Conservation (phyloP, 139 green algal genomes). For the Chlamydomonas incerta region DNA sequence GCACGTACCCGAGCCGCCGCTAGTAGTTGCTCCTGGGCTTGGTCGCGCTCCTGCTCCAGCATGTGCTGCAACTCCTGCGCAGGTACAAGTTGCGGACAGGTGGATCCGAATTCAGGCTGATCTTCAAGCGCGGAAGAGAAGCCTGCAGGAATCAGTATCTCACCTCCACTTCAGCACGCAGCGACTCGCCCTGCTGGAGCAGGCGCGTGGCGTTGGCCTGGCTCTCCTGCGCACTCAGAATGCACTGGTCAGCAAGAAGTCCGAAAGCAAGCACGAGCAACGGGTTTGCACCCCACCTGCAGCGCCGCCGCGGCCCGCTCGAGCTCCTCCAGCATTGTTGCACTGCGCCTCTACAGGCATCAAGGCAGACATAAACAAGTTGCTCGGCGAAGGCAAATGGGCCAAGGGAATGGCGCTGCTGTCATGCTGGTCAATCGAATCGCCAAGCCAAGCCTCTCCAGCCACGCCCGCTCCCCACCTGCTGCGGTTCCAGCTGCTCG, state of each 20-base stretch:
- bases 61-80: neutral
- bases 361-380: too few species aligned
- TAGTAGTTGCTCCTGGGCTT: neutral
- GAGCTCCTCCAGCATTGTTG: slow-evolving; percentile 46
- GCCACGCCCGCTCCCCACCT: neutral
- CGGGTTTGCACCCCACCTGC: neutral
- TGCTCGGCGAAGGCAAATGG: too few species aligned
- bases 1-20: neutral
- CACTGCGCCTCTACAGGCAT: slow-evolving; percentile 34
- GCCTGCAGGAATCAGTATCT: neutral
- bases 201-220: slow-evolving; percentile 45
- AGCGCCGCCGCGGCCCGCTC: slow-evolving; percentile 48
- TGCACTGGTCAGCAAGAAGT: neutral
- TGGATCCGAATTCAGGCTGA: too few species aligned
- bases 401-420: too few species aligned
- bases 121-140: too few species aligned
- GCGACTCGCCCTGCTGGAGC: slow-evolving; percentile 22
- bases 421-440: too few species aligned
- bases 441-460: too few species aligned
- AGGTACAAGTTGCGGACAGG: too few species aligned
- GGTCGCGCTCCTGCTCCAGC: neutral
- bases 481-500: slow-evolving; percentile 40
- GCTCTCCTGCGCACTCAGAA: slow-evolving; percentile 8
- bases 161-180: slow-evolving; percentile 21
- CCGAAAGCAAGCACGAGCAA: neutral